Evolutionary conservation across 2,329 filamentous ascomycete species (phyloP), one percentile per base, ranked within the genome.

Genomic region (Aureobasidium subglaciale): DNA sequence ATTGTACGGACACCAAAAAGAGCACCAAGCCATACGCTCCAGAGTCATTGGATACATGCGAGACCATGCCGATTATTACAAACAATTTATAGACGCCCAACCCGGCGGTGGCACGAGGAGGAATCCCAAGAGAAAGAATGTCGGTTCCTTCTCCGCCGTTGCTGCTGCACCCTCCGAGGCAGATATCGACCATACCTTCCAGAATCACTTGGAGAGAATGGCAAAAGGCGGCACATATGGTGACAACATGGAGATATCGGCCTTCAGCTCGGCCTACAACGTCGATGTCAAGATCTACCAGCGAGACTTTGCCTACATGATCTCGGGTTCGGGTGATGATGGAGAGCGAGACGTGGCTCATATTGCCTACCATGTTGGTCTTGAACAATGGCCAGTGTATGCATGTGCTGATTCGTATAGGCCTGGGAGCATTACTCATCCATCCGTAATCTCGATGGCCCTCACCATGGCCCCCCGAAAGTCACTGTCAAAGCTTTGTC

Each of bases 401-500:
- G 27, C 18, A 2, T 10, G 15, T 38, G 18, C 29, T 52, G 24
- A 66, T 62, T 58, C 54, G 61, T 64, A 30, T 64, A 85, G 79
- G 75, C 71, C 42, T 85, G 80, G 73, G 77, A 85, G 64, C 84
- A 86, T 65, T 86, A 85, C 68, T 85, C 82, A 4, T 86, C 83
- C 0, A 80, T 87, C 60, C 78, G 83, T 55, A 81, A 82, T 63
- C 68, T 80, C 42, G 68, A 78, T 59, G 82, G 82, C 6, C 80
- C 81, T 7, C 80, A 83, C 64, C 74, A 71, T 27, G 83, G 82
- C 45, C 70, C 73, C 30, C 81, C 81, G 10, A 65, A 73, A 18
- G 75, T 83, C 32, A 64, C 63, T 50, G 61, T 62, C 41, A 69
- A 65, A 60, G 66, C 59, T 6, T 64, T 73, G 59, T 65, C 66